Evolutionary conservation across 2,329 filamentous ascomycete genomes (phyloP), one percentile per base, ranked within the genome.

Genomic region (Cylindrodendrum hubeiense): DNA sequence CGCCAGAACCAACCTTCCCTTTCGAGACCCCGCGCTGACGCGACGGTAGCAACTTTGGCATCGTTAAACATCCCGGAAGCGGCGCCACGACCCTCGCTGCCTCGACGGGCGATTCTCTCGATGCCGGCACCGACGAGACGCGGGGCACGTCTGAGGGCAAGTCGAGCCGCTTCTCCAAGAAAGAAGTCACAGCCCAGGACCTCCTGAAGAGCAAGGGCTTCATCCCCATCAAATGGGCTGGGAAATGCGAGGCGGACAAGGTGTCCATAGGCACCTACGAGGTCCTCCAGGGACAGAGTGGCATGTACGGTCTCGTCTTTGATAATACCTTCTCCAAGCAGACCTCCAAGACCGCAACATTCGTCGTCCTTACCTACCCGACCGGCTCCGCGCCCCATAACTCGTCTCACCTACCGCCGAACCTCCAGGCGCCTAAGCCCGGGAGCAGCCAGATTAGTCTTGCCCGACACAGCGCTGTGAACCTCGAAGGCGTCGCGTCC

Each of bases 261-360:
- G 94, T 98, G 54, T 93, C 93, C 21, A 94, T 95, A 79, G 96
- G 95, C 33, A 96, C 91, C 21, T 93, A 94, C 77, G 92, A 97
- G 76, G 93, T 98, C 24, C 83, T 84, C 1, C 75, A 83, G 8
- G 90, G 89, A 34, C 90, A 96, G 68, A 93, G 91, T 24, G 96
- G 96, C 76, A 98, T 97, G 89, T 99, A 97, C 78, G 96, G 95
- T 61, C 85, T 99, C 66, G 94, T 98, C 33, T 97, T 99, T 76
- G 96, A 99, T 87, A 99, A 99, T 77, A 99, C 96, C 28, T 99
- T 99, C 78, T 97, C 95, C 65, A 98, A 98, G 82, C 93, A 91
- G 79, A 91, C 93, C 44, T 96, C 95, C 57, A 99, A 99, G 82
- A 97, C 92, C 30, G 94, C 94, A 21, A 98, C 95, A 8, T 93